Conservation (phyloP, 371 early-diverging fungal genomes). For the Apophysomyces variabilis region DNA sequence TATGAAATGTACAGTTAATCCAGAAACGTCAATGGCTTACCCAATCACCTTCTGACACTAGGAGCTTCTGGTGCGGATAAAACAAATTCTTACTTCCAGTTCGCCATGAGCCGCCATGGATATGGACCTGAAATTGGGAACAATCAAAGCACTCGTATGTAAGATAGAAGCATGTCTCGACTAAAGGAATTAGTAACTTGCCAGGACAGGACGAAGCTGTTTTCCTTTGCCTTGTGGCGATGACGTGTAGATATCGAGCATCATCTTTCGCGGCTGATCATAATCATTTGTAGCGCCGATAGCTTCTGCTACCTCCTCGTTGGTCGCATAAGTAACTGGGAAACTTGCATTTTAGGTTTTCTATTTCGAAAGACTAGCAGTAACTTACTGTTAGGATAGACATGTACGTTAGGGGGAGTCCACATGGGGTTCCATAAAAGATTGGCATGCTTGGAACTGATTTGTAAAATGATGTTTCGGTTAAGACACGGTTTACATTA, state of each 20-base stretch:
- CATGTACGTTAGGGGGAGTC: slow-evolving; percentile 42
- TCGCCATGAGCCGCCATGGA: slow-evolving; percentile 73
- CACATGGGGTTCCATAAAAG: slow-evolving; percentile 52
- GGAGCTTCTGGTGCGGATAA: slow-evolving; percentile 49
- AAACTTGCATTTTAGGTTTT: background rate
- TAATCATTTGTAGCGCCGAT: slow-evolving; percentile 30
- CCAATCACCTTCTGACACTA: slow-evolving; percentile 42
- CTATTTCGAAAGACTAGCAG: background rate
- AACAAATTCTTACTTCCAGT: slow-evolving; percentile 53
- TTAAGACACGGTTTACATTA: background rate
- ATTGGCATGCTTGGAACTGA: slow-evolving; percentile 11
- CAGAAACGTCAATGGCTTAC: slow-evolving; percentile 17
- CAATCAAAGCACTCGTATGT: background rate
- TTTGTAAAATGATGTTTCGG: background rate
- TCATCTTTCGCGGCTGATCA: slow-evolving; percentile 38
- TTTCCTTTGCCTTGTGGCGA: slow-evolving; percentile 16
- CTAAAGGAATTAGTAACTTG: slow-evolving; percentile 45
- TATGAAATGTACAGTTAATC: background rate
- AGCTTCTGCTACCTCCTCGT: slow-evolving; percentile 50
- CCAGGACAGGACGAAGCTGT: slow-evolving; percentile 51
- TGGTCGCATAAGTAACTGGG: slow-evolving; percentile 60
- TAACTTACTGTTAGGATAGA: slow-evolving; percentile 57
- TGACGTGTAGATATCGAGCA: slow-evolving; percentile 52
- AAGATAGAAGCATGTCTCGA: slow-evolving; percentile 34
- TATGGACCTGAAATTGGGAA: slow-evolving; percentile 48